Base-by-base conservation (phyloP, 306 rosid genomes). In the Casuarina cunninghamiana region DNA sequence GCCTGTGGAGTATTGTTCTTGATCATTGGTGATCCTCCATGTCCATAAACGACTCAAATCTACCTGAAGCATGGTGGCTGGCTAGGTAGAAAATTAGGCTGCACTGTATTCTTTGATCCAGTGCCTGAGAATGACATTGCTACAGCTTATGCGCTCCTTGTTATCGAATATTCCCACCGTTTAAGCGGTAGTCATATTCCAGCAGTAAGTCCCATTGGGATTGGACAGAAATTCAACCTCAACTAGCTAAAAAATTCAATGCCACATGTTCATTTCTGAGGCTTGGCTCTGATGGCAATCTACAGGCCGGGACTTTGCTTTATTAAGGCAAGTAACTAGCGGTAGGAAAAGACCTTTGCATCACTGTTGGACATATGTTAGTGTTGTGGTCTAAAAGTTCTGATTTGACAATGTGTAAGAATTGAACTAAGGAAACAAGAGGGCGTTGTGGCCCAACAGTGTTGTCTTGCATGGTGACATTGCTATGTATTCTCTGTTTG, bases 21-120 rank as follows among this genome's bases (percentile, higher is more conserved):
- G 63, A 78, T 13, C 63, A 49, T 17, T 61, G 53, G 0, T 85
- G 88, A 2, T 53, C 78, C 72, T 37, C 58, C 1, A 71, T 84
- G 88, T 81, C 39, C 61, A 10, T 84, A 51, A 78, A 63, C 72
- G 12, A 63, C 51, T 42, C 62, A 13, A 81, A 83, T 35, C 83
- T 54, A 71, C 88, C 57, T 84, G 7, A 66, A 49, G 2, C 81
- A 84, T 19, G 83, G 88, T 2, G 85, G 88, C 11, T 84, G 85
- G 88, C 7, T 6, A 15, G 71, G 45, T 12, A 50, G 11, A 0
- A 38, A 75, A 21, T 37, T 11, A 0, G 77, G 80, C 21, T 70
- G 38, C 73, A 62, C 60, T 2, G 80, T 81, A 0, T 78, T 78
- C 3, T 84, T 84, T 53, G 63, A 49, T 51, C 63, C 1, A 0